Percentiles rank a stretch among this genome's conserved stretches.
Conservation (phyloP, 1,284 basidiomycete genomes). For the Bondarzewia mesenterica region DNA sequence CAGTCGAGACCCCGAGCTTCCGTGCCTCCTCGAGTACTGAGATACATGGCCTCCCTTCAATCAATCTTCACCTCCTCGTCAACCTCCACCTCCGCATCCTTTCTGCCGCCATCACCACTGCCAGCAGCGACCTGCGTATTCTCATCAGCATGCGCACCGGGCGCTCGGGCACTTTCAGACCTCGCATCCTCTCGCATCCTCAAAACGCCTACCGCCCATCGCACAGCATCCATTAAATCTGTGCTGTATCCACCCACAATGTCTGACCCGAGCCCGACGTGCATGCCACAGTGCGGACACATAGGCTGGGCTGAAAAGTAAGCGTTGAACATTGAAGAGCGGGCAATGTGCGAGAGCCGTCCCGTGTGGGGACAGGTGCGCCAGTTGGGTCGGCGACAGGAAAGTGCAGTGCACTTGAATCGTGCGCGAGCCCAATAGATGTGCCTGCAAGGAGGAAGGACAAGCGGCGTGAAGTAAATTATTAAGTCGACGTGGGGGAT, state of each 20-base stretch:
- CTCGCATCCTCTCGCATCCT: constrained; percentile 60
- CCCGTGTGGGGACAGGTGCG: constrained; percentile 39
- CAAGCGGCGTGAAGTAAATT: not conserved
- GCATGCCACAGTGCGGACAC: constrained; percentile 48
- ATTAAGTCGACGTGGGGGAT: not conserved
- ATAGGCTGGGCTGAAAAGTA: constrained; percentile 78
- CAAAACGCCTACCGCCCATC: constrained; percentile 65
- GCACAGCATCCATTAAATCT: constrained; percentile 72
- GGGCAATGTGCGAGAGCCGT: constrained; percentile 79
- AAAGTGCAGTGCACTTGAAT: constrained; percentile 85
- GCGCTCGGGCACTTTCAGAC: constrained; percentile 7
- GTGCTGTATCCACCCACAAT: constrained; percentile 77
- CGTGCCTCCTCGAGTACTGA: constrained; percentile 75
- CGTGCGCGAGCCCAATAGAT: constrained; percentile 53
- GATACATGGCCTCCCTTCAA: constrained; percentile 74
- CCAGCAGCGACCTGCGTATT: not conserved
- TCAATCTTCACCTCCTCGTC: constrained; percentile 33
- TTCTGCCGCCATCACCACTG: not conserved
- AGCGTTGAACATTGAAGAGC: constrained; percentile 72
- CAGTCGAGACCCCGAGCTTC: constrained; percentile 50
- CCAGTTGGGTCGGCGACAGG: constrained; percentile 42
- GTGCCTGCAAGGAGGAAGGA: no score
- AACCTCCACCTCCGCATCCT: constrained; percentile 9
- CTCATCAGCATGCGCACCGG: not conserved
- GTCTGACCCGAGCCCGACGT: constrained; percentile 77